Conservation (phyloP, 208 protist genomes). For the Vickermania spadyakhi region DNA sequence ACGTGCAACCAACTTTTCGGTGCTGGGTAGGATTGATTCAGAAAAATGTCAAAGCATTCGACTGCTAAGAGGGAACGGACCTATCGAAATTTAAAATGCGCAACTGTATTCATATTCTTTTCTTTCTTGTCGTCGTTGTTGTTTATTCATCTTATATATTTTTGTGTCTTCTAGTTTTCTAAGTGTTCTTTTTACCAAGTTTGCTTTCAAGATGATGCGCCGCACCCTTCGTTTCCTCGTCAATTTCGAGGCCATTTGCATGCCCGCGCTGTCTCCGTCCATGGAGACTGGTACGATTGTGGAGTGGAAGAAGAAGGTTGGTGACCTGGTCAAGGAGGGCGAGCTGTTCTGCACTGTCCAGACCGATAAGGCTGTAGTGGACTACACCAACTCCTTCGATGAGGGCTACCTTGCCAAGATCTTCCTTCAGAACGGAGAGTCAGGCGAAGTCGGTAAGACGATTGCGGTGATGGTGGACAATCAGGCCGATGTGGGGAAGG, state of each 20-base stretch:
- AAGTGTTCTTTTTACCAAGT: background rate
- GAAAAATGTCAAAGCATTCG: no score
- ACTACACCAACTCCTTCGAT: constrained; percentile 93
- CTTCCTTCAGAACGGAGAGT: constrained; percentile 69
- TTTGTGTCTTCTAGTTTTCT: background rate
- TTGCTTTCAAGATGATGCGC: constrained; percentile 45
- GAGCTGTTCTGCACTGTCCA: constrained; percentile 93
- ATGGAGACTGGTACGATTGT: constrained; percentile 83
- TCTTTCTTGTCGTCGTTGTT: background rate
- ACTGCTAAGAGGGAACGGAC: no score
- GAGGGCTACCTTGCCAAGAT: constrained; percentile 94
- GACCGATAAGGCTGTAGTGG: constrained; percentile 97
- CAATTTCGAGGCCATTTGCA: constrained; percentile 72
- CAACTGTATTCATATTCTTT: background rate
- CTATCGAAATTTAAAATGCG: no score
- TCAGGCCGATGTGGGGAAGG: constrained; percentile 64
- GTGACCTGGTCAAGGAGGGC: constrained; percentile 88
- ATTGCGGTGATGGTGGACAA: constrained; percentile 86
- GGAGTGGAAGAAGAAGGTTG: constrained; percentile 89
- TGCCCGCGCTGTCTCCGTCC: constrained; percentile 86
- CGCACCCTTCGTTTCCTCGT: constrained; percentile 50
- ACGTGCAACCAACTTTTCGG: no score
- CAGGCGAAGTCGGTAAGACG: constrained; percentile 63
- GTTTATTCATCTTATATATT: background rate
- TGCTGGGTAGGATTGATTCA: no score